Percentiles rank a stretch among this genome's conserved stretches.
Evolutionary conservation across 345 rosid species (phyloP).

Genomic region (Eucalyptus regnans): DNA sequence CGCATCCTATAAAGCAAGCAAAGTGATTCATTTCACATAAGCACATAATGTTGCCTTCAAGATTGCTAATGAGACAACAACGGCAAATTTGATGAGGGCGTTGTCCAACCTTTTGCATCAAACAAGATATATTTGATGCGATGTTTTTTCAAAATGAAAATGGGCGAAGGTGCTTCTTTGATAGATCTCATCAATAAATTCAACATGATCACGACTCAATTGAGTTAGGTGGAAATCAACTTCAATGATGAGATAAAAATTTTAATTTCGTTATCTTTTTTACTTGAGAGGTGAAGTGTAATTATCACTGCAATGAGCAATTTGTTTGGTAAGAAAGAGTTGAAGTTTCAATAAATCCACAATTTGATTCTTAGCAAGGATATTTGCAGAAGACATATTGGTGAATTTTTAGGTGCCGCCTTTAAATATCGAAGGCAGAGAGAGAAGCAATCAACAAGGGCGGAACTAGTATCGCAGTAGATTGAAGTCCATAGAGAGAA

Average conservation of each 20-base stretch:
- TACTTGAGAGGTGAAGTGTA: background rate
- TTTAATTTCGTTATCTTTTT: background rate
- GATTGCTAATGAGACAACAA: rapidly evolving
- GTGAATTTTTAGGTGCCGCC: too few relatives aligned
- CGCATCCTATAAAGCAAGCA: background rate
- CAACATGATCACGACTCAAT: background rate
- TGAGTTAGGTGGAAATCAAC: background rate
- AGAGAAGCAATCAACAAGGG: too few relatives aligned
- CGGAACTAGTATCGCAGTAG: too few relatives aligned
- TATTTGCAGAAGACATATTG: too few relatives aligned
- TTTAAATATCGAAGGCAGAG: too few relatives aligned
- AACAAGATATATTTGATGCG: background rate
- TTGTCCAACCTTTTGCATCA: background rate
- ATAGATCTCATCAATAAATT: background rate
- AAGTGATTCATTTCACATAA: background rate
- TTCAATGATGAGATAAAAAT: rapidly evolving
- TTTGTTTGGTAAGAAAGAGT: background rate
- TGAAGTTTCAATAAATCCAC: background rate
- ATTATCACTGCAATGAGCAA: background rate
- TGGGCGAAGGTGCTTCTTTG: rapidly evolving
- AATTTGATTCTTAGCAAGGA: background rate
- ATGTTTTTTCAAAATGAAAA: background rate
- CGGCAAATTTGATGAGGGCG: background rate
- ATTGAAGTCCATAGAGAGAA: too few relatives aligned
- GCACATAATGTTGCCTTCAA: background rate